These are phyloP conservation scores for Nicotiana knightiana DNA, from an alignment of 257 asterid genomes.

Conservation along the genomic window DNA sequence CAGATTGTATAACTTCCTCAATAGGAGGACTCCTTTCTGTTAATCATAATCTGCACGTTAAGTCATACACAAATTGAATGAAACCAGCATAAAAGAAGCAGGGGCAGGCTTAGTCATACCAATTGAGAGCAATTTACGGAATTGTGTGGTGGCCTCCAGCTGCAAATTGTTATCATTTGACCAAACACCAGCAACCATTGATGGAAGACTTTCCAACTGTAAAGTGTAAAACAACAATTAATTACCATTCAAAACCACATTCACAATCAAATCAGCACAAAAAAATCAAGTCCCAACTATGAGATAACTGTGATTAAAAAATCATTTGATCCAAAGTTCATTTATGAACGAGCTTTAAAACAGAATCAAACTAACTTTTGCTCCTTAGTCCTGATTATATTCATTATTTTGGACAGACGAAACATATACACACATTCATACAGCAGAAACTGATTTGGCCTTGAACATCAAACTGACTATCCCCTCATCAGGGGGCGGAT, in stretches of 20 bases:
- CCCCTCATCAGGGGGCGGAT: neutral
- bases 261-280: neutral
- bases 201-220: constrained; percentile 88
- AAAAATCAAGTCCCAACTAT: neutral
- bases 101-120: constrained; percentile 31
- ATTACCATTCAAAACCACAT: neutral
- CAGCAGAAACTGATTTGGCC: neutral
- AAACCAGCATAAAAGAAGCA: neutral
- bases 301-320: neutral
- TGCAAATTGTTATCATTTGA: constrained; percentile 58
- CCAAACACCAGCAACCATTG: constrained; percentile 66
- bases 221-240: constrained; percentile 26
- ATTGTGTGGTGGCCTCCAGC: constrained; percentile 75
- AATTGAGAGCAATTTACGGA: constrained; percentile 81
- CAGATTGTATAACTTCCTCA: constrained; percentile 90
- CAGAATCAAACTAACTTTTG: neutral
- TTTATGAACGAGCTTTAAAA: neutral
- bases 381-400: neutral
- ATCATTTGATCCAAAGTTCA: neutral
- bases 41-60: neutral
- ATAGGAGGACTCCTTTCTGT: constrained; percentile 90
- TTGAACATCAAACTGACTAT: neutral
- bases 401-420: neutral
- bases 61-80: neutral
- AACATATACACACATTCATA: neutral